These are phyloP conservation scores for Glycine tomentella DNA, from an alignment of 306 rosid species.

Conservation along the genomic window DNA sequence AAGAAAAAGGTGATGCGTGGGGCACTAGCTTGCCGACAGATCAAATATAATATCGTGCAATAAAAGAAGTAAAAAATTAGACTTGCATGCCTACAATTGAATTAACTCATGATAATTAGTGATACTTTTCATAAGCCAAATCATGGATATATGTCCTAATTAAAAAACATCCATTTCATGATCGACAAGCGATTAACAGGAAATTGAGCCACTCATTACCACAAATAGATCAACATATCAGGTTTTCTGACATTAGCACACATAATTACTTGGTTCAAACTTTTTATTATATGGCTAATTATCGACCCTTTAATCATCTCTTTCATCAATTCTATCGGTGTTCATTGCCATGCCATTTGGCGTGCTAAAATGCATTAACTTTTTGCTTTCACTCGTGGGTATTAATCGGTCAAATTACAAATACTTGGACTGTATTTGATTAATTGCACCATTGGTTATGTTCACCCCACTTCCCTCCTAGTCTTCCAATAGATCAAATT, in stretches of 20 bases:
- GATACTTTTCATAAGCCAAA: slow-evolving; percentile 40
- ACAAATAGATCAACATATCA: slow-evolving; percentile 22
- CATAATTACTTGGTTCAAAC: slow-evolving; percentile 12
- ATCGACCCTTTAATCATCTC: slow-evolving; percentile 1
- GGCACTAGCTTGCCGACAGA: slow-evolving; percentile 32
- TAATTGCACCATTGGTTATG: slow-evolving; percentile 4
- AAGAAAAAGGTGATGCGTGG: not conserved
- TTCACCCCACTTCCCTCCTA: slow-evolving; percentile 16
- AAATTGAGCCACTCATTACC: slow-evolving; percentile 43
- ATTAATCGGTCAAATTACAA: slow-evolving; percentile 23
- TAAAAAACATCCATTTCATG: slow-evolving; percentile 37
- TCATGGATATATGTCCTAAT: slow-evolving; percentile 44
- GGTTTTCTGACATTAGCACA: slow-evolving; percentile 11
- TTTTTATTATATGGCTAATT: slow-evolving; percentile 27
- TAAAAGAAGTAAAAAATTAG: slow-evolving; percentile 3
- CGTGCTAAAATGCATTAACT: slow-evolving; percentile 32
- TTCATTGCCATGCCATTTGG: slow-evolving; percentile 44
- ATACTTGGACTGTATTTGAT: slow-evolving; percentile 31
- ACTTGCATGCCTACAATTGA: slow-evolving; percentile 36
- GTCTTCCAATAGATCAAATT: slow-evolving; percentile 35
- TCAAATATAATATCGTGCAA: slow-evolving; percentile 4
- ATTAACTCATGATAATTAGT: slow-evolving; percentile 42
- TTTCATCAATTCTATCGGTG: slow-evolving; percentile 18
- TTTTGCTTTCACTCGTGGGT: slow-evolving; percentile 15
- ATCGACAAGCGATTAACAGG: slow-evolving; percentile 21